Conservation (phyloP, 768 basidiomycete genomes). For the Boletus rubescentipes region DNA sequence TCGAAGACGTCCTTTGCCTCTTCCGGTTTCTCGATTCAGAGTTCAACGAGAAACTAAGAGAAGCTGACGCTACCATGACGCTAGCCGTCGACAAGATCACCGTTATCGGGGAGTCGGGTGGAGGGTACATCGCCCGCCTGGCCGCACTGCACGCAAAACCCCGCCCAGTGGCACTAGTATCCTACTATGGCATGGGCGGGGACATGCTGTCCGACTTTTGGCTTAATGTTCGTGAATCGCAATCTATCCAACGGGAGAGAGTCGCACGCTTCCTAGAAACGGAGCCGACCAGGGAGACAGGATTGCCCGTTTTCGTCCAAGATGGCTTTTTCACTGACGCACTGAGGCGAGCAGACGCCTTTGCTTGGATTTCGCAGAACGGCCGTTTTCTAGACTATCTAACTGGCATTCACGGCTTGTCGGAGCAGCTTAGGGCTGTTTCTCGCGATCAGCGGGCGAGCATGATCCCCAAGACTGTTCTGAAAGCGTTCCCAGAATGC, state of each 20-base stretch:
- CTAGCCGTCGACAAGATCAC: background rate
- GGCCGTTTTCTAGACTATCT: background rate
- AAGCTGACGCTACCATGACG: background rate
- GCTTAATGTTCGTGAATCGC: background rate
- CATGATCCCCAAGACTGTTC: background rate
- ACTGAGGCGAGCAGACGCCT: background rate
- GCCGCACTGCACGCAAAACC: background rate
- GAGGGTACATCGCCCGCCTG: background rate
- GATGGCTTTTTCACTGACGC: background rate
- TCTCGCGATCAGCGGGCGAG: background rate
- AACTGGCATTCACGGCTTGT: background rate
- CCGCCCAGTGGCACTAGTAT: slow-evolving; percentile 1
- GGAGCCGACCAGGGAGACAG: background rate
- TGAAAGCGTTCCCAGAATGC: background rate
- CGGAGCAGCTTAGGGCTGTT: background rate
- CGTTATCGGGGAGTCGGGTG: slow-evolving; percentile 1
- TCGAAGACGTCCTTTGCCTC: background rate
- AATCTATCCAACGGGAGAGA: background rate
- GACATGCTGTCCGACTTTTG: slow-evolving; percentile 3
- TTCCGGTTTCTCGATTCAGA: background rate
- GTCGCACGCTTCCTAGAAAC: background rate
- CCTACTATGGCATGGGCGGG: slow-evolving; percentile 4
- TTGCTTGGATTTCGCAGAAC: slow-evolving; percentile 1
- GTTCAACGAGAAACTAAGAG: background rate
- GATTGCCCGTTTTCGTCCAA: background rate